Evolutionary conservation across 768 basidiomycete species (phyloP).

Genomic region (Trametes coccinea): DNA sequence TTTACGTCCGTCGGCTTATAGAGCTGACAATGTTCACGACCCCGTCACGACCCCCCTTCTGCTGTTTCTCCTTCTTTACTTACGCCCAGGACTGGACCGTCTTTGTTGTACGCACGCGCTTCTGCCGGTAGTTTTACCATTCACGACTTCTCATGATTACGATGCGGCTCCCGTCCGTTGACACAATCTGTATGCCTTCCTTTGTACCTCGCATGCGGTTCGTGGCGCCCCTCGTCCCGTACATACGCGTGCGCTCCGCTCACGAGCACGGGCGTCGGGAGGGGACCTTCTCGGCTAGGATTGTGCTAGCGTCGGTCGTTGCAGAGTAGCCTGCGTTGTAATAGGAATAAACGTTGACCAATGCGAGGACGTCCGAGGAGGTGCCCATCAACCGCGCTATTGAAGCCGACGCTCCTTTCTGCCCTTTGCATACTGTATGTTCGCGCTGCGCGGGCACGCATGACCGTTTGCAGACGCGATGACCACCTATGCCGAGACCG

Average conservation of each 20-base stretch:
- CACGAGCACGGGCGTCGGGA: background rate
- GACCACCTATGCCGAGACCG: background rate
- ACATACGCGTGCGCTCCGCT: background rate
- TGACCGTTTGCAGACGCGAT: background rate
- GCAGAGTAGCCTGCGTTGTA: background rate
- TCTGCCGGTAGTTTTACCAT: background rate
- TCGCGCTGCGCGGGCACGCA: background rate
- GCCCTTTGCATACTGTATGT: background rate
- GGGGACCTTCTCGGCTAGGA: background rate
- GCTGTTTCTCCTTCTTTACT: background rate
- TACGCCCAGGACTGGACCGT: background rate
- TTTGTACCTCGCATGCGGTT: background rate
- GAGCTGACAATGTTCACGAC: slow-evolving; percentile 8
- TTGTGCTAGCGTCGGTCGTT: background rate
- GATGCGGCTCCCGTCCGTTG: background rate
- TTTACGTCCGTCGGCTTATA: background rate
- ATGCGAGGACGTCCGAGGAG: slow-evolving; percentile 1
- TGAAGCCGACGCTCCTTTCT: background rate
- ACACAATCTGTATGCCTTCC: slow-evolving; percentile 4
- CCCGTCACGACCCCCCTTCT: background rate
- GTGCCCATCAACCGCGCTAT: background rate
- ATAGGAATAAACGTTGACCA: background rate
- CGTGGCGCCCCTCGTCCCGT: background rate
- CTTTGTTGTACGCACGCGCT: slow-evolving; percentile 11
- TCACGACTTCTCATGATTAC: slow-evolving; percentile 18